Evolutionary conservation across 192 early-diverging fungal genomes (phyloP).

Genomic region (Coemansia sp.): DNA sequence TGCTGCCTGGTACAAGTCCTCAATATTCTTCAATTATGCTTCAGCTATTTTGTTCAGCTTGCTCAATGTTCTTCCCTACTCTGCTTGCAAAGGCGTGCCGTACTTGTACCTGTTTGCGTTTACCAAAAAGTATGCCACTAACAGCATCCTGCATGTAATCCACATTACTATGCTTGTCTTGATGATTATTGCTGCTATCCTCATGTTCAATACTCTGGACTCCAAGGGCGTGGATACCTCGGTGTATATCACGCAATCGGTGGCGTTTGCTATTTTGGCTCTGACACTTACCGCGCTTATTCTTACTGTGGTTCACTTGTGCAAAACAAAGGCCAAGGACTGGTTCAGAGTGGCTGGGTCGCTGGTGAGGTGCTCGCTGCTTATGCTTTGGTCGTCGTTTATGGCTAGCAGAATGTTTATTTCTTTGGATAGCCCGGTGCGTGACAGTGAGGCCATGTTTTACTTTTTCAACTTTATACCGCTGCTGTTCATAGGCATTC

Average conservation of each 20-base stretch:
- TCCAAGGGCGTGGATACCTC: not conserved
- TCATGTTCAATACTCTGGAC: conserved; percentile 14
- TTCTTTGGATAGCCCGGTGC: conserved; percentile 4
- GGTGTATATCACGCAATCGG: conserved; percentile 11
- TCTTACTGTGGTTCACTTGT: not conserved
- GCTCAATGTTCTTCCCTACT: not conserved
- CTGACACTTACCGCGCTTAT: not conserved
- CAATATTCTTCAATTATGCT: conserved; percentile 25
- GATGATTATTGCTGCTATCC: not conserved
- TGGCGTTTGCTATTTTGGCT: not conserved
- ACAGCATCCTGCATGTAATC: not conserved
- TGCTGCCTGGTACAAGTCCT: conserved; percentile 9
- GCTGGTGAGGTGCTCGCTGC: not conserved
- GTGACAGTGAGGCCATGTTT: conserved; percentile 20
- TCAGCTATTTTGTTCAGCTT: conserved; percentile 9
- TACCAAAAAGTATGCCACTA: not conserved
- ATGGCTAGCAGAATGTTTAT: conserved; percentile 14
- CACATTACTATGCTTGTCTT: not conserved
- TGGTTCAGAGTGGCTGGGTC: not conserved
- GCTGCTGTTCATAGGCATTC: conserved; percentile 8
- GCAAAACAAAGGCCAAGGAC: not conserved
- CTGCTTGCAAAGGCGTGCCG: not conserved
- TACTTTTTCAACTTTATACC: conserved; percentile 17
- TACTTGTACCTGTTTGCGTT: not conserved
- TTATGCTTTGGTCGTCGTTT: conserved; percentile 22